Conservation (phyloP, 371 early-diverging fungal species). For the Polyrhizophydium stewartii region DNA sequence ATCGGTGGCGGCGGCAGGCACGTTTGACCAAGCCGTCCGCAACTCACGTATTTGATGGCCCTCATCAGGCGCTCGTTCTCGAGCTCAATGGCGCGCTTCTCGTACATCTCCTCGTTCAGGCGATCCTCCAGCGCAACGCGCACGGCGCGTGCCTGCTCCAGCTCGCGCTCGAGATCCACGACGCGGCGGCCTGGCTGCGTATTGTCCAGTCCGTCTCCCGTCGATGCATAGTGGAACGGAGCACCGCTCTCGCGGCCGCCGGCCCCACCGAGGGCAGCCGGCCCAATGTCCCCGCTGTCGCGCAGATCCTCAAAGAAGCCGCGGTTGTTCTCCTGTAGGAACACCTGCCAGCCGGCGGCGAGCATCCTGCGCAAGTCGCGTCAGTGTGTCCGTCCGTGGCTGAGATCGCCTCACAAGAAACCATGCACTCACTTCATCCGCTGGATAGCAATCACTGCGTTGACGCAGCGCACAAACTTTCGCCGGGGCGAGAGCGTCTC, state of each 20-base stretch:
- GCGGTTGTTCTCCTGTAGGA: neutral
- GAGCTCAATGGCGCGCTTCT: neutral
- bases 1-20: no score
- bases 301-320: neutral
- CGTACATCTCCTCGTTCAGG: slow-evolving; percentile 5
- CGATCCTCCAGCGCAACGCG: neutral
- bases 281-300: no score
- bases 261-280: no score
- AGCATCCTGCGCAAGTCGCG: neutral
- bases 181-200: neutral
- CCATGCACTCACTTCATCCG: slow-evolving; percentile 3
- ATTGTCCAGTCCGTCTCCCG: neutral
- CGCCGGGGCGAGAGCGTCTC: neutral
- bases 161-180: neutral
- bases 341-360: neutral
- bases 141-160: neutral
- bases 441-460: neutral
- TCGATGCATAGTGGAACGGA: no score
- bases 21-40: no score
- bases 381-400: no score
- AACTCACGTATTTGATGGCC: slow-evolving; percentile 2
- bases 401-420: no score
- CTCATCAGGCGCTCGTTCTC: slow-evolving; percentile 3
- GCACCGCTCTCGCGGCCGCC: no score
- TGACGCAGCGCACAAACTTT: neutral